Base-by-base conservation (phyloP, 495 filamentous ascomycete genomes). In the Penicillium verhagenii region DNA sequence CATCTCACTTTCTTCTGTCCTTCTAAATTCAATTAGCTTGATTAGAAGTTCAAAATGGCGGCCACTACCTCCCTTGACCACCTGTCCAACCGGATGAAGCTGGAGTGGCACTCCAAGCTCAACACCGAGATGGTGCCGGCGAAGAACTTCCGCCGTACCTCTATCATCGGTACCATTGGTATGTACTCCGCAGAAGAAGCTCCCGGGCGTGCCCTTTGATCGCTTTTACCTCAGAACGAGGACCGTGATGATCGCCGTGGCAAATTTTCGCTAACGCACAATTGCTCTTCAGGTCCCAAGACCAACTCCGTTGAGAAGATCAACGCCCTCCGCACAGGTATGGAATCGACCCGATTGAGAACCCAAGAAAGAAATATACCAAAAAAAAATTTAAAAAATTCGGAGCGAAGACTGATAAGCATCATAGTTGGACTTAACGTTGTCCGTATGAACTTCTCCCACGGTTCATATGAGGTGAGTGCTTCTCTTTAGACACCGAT, bases 401-500 rank as follows among this genome's bases (percentile, higher is more conserved):
- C 20, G 5, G 23, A 44, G 26, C 44, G 16, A 45, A 49, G 35
- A 57, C 59, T 67, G 48, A 67, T 47, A 37, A 8, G 26, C 7
- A 39, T 21, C 46, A 57, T 55, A 86, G 86, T 85, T 58, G 94
- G 94, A 72, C 85, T 97, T 58, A 97, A 97, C 73, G 91, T 98
- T 57, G 94, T 97, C 58, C 95, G 94, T 72, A 95, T 96, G 92
- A 98, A 98, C 85, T 98, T 97, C 73, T 97, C 93, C 59, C 94
- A 98, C 73, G 94, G 94, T 63, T 88, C 89, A 61, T 91, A 98
- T 73, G 92, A 95, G 74, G 84, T 86, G 67, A 57, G 70, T 61
- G 65, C 65, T 48, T 65, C 68, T 63, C 58, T 42, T 21, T 6
- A 18, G 24, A 21, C 9, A 20, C 31, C 24, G 19, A n/a, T 28